Evolutionary conservation across 2,329 filamentous ascomycete species (phyloP), one percentile per base, ranked within the genome.

Genomic region (Pestalotiopsis sp.): DNA sequence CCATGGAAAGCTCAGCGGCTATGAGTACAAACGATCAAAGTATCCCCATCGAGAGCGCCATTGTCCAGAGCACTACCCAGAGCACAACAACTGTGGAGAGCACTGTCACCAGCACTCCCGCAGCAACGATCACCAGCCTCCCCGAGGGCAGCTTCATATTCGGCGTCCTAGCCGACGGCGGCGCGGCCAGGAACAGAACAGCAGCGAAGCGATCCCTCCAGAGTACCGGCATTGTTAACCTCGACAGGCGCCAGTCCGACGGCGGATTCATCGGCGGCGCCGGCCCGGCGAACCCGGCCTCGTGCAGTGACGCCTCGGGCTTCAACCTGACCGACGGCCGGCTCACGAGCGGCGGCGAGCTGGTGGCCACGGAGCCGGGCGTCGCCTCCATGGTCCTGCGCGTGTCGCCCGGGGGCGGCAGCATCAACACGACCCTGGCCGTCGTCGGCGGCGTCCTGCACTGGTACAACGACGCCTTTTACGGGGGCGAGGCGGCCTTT

Each of bases 391-490:
- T 64, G 7, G 60, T 58, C 7, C 66, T 72, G 58, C 56, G 27
- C 2, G 68, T 68, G 25, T 61, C 38, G 41, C 58, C 70, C 4
- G 7, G 23, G 23, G 59, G 45, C 45, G 59, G 67, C 4, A 61
- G 65, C 11, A 52, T 64, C 25, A 67, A 67, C 58, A 63, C 17
- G 17, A 68, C 68, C 3, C 64, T 60, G 12, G 69, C 65, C 57
- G 23, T 45, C 17, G 23, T 68, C 56, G 41, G 52, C 20, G 41
- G 27, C 49, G 25, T 62, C 38, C 62, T 74, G 7, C 27, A 68
- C 64, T 74, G 73, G 73, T 62, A 23, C 59, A 74, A 74, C 64
- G 62, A 39, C 12, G 63, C 59, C 2, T 74, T 74, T 25, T 63
- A 13, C 27, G 63, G 61, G 2, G 69, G 68, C 59, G 11, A 41